phyloP scores from a whole-genome alignment of 2,329 filamentous ascomycete species.

The Colletotrichum sp. region DNA sequence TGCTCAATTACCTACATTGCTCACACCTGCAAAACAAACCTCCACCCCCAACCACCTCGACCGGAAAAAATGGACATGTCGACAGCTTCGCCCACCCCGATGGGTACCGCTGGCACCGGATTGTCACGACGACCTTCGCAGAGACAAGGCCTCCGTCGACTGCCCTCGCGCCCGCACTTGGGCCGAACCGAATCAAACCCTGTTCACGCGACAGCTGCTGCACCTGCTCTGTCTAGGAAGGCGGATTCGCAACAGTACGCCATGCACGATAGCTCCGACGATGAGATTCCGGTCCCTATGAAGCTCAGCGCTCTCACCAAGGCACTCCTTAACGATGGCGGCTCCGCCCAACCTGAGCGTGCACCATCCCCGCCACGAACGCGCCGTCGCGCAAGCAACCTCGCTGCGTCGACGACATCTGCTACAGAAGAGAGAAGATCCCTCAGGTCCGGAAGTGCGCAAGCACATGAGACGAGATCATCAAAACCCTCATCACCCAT shows the following conservation, averaged over 20 bases:
- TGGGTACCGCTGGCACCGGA: constrained; percentile 49
- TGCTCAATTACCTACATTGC: not conserved
- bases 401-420: constrained; percentile 49
- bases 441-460: constrained; percentile 53
- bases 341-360: constrained; percentile 50
- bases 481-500: constrained; percentile 45
- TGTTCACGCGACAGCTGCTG: constrained; percentile 28
- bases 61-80: constrained; percentile 44
- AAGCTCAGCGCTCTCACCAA: constrained; percentile 94
- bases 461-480: constrained; percentile 38
- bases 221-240: constrained; percentile 26
- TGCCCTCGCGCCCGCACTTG: constrained; percentile 49
- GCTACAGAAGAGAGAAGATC: constrained; percentile 48
- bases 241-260: constrained; percentile 50
- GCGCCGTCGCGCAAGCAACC: constrained; percentile 53
- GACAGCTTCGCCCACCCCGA: constrained; percentile 60
- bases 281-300: constrained; percentile 90
- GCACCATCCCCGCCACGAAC: constrained; percentile 51
- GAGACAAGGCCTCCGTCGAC: constrained; percentile 58
- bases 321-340: constrained; percentile 74
- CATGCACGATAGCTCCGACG: constrained; percentile 89
- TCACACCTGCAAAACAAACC: constrained; percentile 10
- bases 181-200: constrained; percentile 52
- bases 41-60: not conserved
- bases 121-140: constrained; percentile 59